Conservation (phyloP, 345 rosid species). For the Eutrema japonicum region DNA sequence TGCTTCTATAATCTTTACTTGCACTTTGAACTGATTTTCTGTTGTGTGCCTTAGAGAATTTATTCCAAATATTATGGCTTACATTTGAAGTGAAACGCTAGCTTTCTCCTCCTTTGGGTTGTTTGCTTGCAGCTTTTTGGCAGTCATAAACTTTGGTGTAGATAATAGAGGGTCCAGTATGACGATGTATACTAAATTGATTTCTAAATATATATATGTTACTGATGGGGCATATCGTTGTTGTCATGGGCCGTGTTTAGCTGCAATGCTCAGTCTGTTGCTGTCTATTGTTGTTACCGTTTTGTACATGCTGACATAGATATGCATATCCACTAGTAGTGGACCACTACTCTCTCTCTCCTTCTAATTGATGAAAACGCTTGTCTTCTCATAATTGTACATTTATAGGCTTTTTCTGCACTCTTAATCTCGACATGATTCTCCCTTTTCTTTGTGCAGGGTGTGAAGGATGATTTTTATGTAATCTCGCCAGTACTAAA, state of each 20-base stretch:
- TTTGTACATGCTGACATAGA: slow-evolving; percentile 25
- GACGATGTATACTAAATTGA: slow-evolving; percentile 2
- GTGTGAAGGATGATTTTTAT: slow-evolving; percentile 11
- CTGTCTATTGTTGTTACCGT: not conserved
- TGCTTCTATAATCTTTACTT: slow-evolving; percentile 3
- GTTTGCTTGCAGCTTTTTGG: slow-evolving; percentile 22
- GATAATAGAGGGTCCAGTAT: slow-evolving; percentile 11
- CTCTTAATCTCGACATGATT: slow-evolving; percentile 9
- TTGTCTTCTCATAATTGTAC: slow-evolving; percentile 14
- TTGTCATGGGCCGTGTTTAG: slow-evolving; percentile 6
- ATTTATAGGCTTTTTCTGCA: slow-evolving; percentile 1
- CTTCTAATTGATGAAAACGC: slow-evolving; percentile 5
- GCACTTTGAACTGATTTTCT: slow-evolving; percentile 23
- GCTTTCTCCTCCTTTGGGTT: not conserved
- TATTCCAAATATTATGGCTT: slow-evolving; percentile 19
- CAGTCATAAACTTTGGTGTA: slow-evolving; percentile 10
- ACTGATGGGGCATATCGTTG: not conserved
- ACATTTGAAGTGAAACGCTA: slow-evolving; percentile 15
- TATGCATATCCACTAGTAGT: not conserved
- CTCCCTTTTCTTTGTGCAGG: slow-evolving; percentile 16
- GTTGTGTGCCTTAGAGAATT: not conserved
- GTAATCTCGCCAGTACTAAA: not conserved
- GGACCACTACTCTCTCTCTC: not conserved
- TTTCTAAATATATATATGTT: not conserved
- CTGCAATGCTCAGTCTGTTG: slow-evolving; percentile 4